Evolutionary conservation across 2,329 filamentous ascomycete genomes (phyloP).

Genomic region (Ilyonectria mors-panacis): DNA sequence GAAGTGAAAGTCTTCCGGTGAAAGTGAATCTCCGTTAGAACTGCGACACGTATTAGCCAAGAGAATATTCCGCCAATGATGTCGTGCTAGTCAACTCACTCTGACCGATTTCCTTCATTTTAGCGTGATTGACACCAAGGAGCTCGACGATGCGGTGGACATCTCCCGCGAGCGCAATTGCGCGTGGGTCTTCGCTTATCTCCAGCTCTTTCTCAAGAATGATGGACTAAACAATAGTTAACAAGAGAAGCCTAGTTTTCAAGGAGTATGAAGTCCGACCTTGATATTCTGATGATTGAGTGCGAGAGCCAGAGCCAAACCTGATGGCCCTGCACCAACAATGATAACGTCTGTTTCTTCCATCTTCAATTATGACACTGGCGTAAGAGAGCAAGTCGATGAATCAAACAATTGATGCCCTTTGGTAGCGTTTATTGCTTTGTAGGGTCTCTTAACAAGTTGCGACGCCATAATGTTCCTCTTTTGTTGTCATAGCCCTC

Average conservation of each 20-base stretch:
- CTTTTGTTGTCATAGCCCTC: too few species aligned
- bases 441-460: too few species aligned
- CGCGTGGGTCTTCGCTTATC: slow-evolving; percentile 8
- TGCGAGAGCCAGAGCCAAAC: slow-evolving; percentile 6
- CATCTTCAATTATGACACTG: neutral
- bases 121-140: neutral
- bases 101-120: slow-evolving; percentile 4
- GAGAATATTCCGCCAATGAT: neutral
- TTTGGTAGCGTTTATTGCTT: too few species aligned
- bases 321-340: slow-evolving; percentile 14
- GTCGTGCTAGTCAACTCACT: neutral
- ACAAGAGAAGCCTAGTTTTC: too few species aligned
- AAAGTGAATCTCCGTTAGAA: neutral
- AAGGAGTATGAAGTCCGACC: neutral
- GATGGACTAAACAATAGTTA: neutral
- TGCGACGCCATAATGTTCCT: too few species aligned
- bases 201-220: slow-evolving; percentile 9
- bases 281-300: slow-evolving; percentile 5
- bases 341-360: slow-evolving; percentile 11
- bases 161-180: slow-evolving; percentile 9
- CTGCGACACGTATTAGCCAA: neutral
- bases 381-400: too few species aligned
- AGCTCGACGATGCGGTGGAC: neutral
- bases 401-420: too few species aligned
- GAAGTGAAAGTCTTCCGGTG: neutral